Percentiles rank a stretch among this genome's conserved stretches.
These are phyloP conservation scores for Mycena galericulata DNA, from an alignment of 768 basidiomycete species.

Conservation along the genomic window DNA sequence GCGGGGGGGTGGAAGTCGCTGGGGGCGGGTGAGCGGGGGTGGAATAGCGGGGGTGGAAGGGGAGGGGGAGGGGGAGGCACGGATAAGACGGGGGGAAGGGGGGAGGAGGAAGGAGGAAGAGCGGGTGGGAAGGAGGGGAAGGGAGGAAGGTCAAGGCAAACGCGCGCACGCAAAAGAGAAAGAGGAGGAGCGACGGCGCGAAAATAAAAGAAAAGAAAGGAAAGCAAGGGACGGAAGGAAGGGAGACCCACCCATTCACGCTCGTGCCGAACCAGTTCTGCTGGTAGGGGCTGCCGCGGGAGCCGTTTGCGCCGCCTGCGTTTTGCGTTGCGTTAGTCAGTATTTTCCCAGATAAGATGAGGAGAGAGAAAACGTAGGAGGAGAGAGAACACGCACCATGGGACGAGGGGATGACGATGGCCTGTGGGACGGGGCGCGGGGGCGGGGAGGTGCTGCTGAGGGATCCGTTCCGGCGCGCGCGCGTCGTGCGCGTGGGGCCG, in stretches of 20 bases:
- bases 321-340: neutral
- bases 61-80: conserved; percentile 50
- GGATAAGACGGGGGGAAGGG: conserved; percentile 12
- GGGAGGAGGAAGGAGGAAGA: conserved; percentile 3
- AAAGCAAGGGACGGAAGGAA: neutral
- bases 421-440: conserved; percentile 64
- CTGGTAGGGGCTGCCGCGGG: conserved; percentile 19
- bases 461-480: conserved; percentile 69
- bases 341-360: no score
- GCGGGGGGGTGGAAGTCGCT: conserved; percentile 37
- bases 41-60: conserved; percentile 32
- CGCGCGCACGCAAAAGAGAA: conserved; percentile 32
- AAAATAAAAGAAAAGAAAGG: neutral
- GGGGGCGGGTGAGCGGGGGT: neutral
- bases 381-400: conserved; percentile 1
- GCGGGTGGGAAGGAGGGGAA: conserved; percentile 29
- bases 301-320: neutral
- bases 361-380: neutral
- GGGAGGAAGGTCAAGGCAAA: no score
- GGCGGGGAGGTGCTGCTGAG: conserved; percentile 70
- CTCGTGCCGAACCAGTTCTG: conserved; percentile 23
- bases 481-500: conserved; percentile 66
- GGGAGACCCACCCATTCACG: conserved; percentile 25
- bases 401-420: conserved; percentile 72
- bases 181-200: neutral